These are phyloP conservation scores for Cladosporium sp. DNA, from an alignment of 2,329 filamentous ascomycete species.

Conservation along the genomic window DNA sequence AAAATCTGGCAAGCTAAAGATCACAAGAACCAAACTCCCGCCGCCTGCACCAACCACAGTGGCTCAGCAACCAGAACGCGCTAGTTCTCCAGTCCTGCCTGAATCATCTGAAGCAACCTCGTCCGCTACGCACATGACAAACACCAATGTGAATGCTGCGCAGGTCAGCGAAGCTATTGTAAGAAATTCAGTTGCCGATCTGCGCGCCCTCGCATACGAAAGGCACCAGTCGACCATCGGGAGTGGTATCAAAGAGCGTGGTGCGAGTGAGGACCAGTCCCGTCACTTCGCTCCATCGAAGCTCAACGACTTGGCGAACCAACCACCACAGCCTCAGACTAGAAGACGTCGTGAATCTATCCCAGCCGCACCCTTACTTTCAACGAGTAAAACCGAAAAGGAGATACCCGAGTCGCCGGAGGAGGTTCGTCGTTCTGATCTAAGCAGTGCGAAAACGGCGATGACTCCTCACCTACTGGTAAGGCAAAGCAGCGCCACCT, in stretches of 20 bases:
- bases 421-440: neutral
- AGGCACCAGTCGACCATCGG: neutral
- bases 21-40: slow-evolving; percentile 1
- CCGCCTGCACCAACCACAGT: neutral
- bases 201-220: neutral
- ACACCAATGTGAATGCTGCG: neutral
- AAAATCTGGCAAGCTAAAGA: neutral
- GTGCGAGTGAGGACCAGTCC: neutral
- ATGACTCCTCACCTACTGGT: neutral
- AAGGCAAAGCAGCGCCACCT: neutral
- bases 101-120: neutral
- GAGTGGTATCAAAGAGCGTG: neutral
- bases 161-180: neutral
- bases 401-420: slow-evolving; percentile 7
- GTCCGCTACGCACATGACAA: neutral
- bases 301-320: no score
- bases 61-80: neutral
- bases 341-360: neutral
- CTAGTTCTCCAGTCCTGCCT: neutral
- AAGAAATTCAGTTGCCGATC: slow-evolving; percentile 4
- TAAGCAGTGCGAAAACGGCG: neutral
- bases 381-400: neutral
- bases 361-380: neutral
- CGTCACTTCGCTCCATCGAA: neutral
- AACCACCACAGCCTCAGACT: neutral